A percentile compares a stretch with the other conserved stretches of the same genome.
These are phyloP conservation scores for Xylariales sp. DNA, from an alignment of 2,329 filamentous ascomycete genomes.

Conservation along the genomic window DNA sequence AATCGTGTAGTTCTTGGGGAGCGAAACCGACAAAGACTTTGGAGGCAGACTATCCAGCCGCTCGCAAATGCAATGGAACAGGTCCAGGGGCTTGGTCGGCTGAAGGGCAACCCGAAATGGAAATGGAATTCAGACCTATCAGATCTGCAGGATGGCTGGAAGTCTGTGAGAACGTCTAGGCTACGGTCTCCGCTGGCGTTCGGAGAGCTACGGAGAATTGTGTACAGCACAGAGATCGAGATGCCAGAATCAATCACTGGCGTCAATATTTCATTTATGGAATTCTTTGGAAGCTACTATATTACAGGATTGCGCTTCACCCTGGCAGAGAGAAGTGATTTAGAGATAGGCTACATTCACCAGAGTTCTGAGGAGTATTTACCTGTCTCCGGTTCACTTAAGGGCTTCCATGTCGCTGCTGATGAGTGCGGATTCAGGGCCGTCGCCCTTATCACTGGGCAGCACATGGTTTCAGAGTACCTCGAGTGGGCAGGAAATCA, in stretches of 20 bases:
- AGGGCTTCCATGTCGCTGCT: slow-evolving; percentile 15
- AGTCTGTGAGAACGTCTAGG: slow-evolving; percentile 9
- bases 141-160: slow-evolving; percentile 8
- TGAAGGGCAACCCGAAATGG: slow-evolving; percentile 11
- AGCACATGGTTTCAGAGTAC: slow-evolving; percentile 13
- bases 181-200: slow-evolving; percentile 8
- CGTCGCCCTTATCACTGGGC: slow-evolving; percentile 12
- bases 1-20: slow-evolving; percentile 16
- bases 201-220: slow-evolving; percentile 9
- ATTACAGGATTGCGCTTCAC: slow-evolving; percentile 17
- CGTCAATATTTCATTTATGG: slow-evolving; percentile 15
- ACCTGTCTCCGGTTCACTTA: slow-evolving; percentile 10
- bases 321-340: slow-evolving; percentile 9
- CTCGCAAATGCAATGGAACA: slow-evolving; percentile 12
- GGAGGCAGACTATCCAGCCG: slow-evolving; percentile 16
- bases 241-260: slow-evolving; percentile 11
- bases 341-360: slow-evolving; percentile 17
- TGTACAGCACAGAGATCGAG: slow-evolving; percentile 12
- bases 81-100: slow-evolving; percentile 10
- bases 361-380: slow-evolving; percentile 12
- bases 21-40: slow-evolving; percentile 17
- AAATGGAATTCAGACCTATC: background rate
- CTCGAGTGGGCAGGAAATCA: slow-evolving; percentile 14
- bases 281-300: slow-evolving; percentile 15
- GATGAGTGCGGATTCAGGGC: slow-evolving; percentile 16